Conservation (phyloP, 306 rosid species). For the Acacia acuminata region DNA sequence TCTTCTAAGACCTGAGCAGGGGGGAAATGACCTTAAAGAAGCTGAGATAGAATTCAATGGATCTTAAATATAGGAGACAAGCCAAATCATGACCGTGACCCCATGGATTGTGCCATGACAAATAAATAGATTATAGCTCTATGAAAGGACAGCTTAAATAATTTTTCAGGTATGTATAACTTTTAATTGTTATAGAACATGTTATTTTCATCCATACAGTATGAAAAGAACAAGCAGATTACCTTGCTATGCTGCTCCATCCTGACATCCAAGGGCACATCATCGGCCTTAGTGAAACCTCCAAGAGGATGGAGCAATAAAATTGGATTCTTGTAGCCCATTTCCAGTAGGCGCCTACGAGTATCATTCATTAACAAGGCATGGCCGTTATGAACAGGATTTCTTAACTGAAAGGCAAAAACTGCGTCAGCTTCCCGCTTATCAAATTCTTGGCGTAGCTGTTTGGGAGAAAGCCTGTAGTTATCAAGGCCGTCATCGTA, state of each 20-base stretch:
- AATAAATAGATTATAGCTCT: not conserved
- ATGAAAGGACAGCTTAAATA: conserved; percentile 5
- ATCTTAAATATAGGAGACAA: not conserved
- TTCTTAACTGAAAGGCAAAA: conserved; percentile 92
- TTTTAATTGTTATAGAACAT: conserved; percentile 3
- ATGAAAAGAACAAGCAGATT: conserved; percentile 27
- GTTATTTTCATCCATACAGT: not conserved
- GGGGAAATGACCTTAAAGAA: conserved; percentile 12
- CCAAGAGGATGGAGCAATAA: conserved; percentile 95
- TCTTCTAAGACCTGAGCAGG: conserved; percentile 84
- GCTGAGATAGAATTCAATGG: conserved; percentile 6
- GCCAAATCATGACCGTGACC: not conserved
- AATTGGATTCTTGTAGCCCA: conserved; percentile 94
- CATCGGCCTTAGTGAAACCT: conserved; percentile 89
- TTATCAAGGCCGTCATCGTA: conserved; percentile 90
- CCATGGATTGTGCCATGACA: conserved; percentile 2
- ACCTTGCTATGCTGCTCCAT: conserved; percentile 99
- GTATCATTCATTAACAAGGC: conserved; percentile 97
- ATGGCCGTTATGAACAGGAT: conserved; percentile 97
- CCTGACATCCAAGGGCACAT: conserved; percentile 96
- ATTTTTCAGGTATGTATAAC: not conserved
- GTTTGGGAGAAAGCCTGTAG: conserved; percentile 88
- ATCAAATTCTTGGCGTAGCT: conserved; percentile 87
- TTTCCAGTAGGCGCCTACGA: conserved; percentile 74
- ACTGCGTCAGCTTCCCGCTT: conserved; percentile 89